Base-by-base conservation (phyloP, 2,329 filamentous ascomycete genomes). In the Colletotrichum kahawae region DNA sequence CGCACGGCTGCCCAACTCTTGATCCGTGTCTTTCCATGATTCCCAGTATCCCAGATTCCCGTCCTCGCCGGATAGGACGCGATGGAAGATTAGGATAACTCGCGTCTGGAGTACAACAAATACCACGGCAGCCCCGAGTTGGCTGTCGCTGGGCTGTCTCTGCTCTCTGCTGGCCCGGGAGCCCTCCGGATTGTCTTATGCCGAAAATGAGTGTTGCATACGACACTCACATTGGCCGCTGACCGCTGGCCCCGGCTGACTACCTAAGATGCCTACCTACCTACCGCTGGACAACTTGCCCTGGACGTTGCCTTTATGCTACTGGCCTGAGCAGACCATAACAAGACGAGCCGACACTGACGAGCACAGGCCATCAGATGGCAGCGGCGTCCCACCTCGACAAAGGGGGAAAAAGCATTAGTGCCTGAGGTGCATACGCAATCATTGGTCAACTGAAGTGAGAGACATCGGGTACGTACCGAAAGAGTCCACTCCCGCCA, bases 301-400 rank as follows among this genome's bases (percentile, higher is more conserved):
- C 59, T 63, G 59, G n/a, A 29, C 54, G 31, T n/a, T n/a, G 31
- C 33, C 59, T 73, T 51, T 51, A 43, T 57, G 66, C 57, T 48
- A 59, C 57, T 43, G 33, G 67, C 67, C 36, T 70, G 27, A 70
- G 56, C 57, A 69, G 24, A 24, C 18, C 33, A 57, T n/a, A 51
- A 51, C 43, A 51, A 60, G 57, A 60, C 57, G 57, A 60, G 57
- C 31, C 60, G 48, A 51, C 67, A n/a, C n/a, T 34, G 33, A 54
- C 43, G 34, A 65, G 71, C 71, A 74, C 71, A 71, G 67, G 10
- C 71, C 71, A 74, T 33, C 27, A 0, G 24, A 66, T 74, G 71
- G 71, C 68, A 74, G 31, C 27, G 71, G 60, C 60, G 71, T 48
- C 31, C 56, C 29, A 71, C 71, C 31, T 43, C 63, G 24, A 59